phyloP scores from a whole-genome alignment of 441 rosid genomes.

The Codiaeum variegatum region DNA sequence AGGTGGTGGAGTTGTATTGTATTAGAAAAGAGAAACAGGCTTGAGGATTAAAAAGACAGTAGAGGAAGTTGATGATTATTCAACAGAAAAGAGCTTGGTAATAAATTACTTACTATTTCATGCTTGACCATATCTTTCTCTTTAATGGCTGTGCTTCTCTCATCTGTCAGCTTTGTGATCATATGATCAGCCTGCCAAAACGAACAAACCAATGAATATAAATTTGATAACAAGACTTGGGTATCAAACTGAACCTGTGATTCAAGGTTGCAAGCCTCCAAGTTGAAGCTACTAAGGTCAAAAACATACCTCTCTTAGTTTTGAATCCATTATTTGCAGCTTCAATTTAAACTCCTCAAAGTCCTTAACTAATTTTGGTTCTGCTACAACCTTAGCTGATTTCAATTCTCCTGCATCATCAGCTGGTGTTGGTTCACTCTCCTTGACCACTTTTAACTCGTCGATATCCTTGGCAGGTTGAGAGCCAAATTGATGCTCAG shows the following conservation, averaged over 20 bases:
- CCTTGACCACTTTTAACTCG: slow-evolving; percentile 17
- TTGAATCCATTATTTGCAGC: slow-evolving; percentile 30
- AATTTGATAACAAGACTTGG: not conserved
- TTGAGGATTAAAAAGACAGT: not conserved
- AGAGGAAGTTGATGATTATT: not conserved
- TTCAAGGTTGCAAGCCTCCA: not conserved
- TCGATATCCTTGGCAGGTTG: slow-evolving; percentile 18
- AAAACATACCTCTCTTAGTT: slow-evolving; percentile 35
- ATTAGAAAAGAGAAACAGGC: too few relatives aligned
- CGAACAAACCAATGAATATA: not conserved
- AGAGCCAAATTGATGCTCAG: slow-evolving; percentile 19
- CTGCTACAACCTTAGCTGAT: slow-evolving; percentile 13
- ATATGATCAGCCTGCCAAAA: slow-evolving; percentile 42
- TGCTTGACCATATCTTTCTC: slow-evolving; percentile 38
- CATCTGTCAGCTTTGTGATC: slow-evolving; percentile 38
- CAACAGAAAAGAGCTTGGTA: not conserved
- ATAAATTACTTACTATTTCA: slow-evolving; percentile 35
- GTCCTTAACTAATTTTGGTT: slow-evolving; percentile 25
- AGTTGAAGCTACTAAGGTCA: not conserved
- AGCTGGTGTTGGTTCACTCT: slow-evolving; percentile 10
- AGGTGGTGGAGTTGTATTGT: too few relatives aligned
- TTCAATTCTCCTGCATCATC: slow-evolving; percentile 18
- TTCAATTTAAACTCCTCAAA: slow-evolving; percentile 31
- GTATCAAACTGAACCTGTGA: not conserved
- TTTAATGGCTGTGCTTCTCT: slow-evolving; percentile 25